These are phyloP conservation scores for Gossypium turneri DNA, from an alignment of 345 rosid genomes.

Conservation along the genomic window DNA sequence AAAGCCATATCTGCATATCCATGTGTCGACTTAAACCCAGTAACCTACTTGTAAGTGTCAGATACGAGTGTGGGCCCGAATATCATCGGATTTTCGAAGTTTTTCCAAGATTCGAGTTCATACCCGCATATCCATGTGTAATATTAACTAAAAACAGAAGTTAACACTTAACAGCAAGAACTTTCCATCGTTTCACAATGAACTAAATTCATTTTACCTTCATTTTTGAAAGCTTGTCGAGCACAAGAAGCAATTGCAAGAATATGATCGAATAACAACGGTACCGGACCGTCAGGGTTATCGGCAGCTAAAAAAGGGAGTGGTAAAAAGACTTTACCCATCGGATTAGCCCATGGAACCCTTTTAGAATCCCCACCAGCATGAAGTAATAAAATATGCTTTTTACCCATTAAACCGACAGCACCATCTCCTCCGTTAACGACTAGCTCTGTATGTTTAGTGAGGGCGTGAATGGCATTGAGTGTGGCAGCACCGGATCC, in stretches of 20 bases:
- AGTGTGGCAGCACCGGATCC: conserved; percentile 98
- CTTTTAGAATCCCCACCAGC: conserved; percentile 99
- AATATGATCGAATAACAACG: conserved; percentile 91
- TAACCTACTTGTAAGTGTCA: too few species aligned
- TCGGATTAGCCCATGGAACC: conserved; percentile 98
- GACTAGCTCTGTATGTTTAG: conserved; percentile 41
- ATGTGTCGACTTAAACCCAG: too few species aligned
- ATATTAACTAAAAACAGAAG: not conserved
- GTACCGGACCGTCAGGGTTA: conserved; percentile 94
- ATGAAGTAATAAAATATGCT: conserved; percentile 87
- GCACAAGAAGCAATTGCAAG: conserved; percentile 95
- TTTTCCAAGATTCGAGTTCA: too few species aligned
- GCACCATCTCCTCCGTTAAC: conserved; percentile 23
- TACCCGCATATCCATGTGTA: too few species aligned
- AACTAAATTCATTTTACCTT: conserved; percentile 39
- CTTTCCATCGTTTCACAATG: not conserved
- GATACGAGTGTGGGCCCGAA: too few species aligned
- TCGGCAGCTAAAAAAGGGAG: conserved; percentile 91
- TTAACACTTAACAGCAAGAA: not conserved
- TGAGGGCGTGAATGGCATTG: conserved; percentile 74
- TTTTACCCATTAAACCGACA: conserved; percentile 49
- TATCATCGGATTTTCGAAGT: too few species aligned
- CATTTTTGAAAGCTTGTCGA: conserved; percentile 63
- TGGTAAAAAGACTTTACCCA: conserved; percentile 96
- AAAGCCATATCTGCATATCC: too few species aligned